Percentiles rank a stretch among this genome's conserved stretches.
phyloP scores from a whole-genome alignment of 495 filamentous ascomycete species.

The Neurospora tetraspora region DNA sequence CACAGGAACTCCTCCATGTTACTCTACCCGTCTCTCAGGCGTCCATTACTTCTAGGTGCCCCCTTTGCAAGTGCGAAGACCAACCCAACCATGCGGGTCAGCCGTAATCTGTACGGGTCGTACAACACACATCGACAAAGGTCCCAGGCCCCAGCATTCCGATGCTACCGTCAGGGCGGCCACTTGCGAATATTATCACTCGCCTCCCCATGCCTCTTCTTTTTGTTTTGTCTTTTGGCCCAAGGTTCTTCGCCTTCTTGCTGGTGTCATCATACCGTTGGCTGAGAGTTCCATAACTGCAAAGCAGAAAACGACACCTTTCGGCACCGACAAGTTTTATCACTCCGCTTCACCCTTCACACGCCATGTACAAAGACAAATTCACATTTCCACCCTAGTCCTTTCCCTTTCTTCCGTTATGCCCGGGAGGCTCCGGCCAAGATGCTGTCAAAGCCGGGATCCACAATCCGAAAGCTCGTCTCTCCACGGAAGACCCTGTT shows the following conservation, averaged over 20 bases:
- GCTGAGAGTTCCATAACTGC: conserved; percentile 1
- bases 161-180: conserved; percentile 3
- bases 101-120: conserved; percentile 3
- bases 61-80: neutral
- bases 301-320: neutral
- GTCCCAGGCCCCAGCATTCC: conserved; percentile 1
- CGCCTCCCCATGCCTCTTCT: neutral
- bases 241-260: neutral
- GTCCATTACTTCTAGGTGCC: neutral
- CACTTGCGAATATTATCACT: conserved; percentile 3
- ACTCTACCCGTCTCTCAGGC: conserved; percentile 1
- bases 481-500: conserved; percentile 22
- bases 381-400: neutral
- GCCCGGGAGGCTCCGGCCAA: conserved; percentile 7
- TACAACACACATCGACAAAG: conserved; percentile 5
- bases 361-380: conserved; percentile 9
- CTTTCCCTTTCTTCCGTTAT: neutral
- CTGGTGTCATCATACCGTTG: conserved; percentile 2
- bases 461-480: conserved; percentile 37
- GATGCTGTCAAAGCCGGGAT: conserved; percentile 34
- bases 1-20: neutral
- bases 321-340: conserved; percentile 2
- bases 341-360: neutral
- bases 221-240: neutral
- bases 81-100: conserved; percentile 2